Evolutionary conservation across 495 filamentous ascomycete genomes (phyloP).

Genomic region (Aspergillus hancockii): DNA sequence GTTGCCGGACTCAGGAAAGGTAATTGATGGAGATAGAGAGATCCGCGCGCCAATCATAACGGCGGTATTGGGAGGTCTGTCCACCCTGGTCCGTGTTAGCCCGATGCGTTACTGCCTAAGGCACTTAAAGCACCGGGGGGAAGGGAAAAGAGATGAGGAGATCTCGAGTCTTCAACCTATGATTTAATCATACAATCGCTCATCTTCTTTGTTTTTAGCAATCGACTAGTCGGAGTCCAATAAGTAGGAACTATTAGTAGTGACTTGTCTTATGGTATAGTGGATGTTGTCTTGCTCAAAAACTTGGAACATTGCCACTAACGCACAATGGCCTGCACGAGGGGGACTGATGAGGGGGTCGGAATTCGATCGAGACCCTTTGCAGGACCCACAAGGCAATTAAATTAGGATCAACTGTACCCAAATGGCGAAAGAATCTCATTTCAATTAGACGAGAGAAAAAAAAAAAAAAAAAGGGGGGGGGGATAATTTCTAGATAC

Average conservation of each 20-base stretch:
- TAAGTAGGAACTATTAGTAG: background rate
- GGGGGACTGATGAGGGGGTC: background rate
- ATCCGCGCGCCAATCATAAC: background rate
- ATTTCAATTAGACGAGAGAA: background rate
- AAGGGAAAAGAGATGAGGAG: too few relatives aligned
- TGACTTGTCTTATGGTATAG: background rate
- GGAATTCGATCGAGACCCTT: conserved; percentile 7
- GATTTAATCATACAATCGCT: background rate
- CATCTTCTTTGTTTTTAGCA: background rate
- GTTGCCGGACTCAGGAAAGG: background rate
- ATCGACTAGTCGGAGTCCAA: background rate
- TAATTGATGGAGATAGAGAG: background rate
- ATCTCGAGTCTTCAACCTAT: too few relatives aligned
- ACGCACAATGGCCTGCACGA: background rate
- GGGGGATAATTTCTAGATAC: background rate
- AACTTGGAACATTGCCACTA: conserved; percentile 6
- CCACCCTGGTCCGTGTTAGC: conserved; percentile 1
- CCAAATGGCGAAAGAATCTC: background rate
- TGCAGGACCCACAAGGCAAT: background rate
- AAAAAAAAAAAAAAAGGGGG: background rate
- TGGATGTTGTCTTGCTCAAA: background rate
- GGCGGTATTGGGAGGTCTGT: background rate
- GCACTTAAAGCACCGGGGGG: background rate
- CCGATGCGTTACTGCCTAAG: background rate
- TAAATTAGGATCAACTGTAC: conserved; percentile 5